Base-by-base conservation (phyloP, 306 rosid genomes). In the Corylus americana region DNA sequence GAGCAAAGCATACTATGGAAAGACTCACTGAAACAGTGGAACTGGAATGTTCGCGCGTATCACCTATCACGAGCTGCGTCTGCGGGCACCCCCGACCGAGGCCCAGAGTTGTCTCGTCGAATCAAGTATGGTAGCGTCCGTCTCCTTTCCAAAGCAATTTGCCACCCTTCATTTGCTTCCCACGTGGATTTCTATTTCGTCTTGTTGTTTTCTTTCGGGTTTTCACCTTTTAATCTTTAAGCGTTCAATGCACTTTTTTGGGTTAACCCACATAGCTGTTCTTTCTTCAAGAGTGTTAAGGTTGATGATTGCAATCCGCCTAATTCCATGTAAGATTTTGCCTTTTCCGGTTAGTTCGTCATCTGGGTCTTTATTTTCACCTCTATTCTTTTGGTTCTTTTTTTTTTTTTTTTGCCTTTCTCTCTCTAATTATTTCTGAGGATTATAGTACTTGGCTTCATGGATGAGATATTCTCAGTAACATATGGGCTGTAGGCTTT, bases 361-460 rank as follows among this genome's bases (percentile, higher is more conserved):
- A 17, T 62, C 58, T 18, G 1, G 59, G 47, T 62, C 63, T n/a
- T 49, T 51, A n/a, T 18, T 27, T 68, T 68, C 27, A 18, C 31
- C 51, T 68, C 16, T 68, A 29, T 39, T 22, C 53, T 1, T 11
- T 49, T 49, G 3, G 53, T 49, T 0, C 11, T 16, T 42, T 68
- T 44, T 31, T 64, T 44, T 16, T 62, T 5, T 29, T 1, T 4
- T 48, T 48, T 29, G 22, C 22, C 22, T 3, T 11, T 61, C 25
- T 22, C 25, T 22, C 25, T 22, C 25, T 22, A 22, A 22, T 22
- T 22, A 22, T 22, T 47, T 48, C 16, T 17, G 18, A 25, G n/a
- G 54, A 63, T 37, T 29, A 72, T 59, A 47, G 64, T 82, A 72
- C 85, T 63, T 82, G 12, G 70, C 78, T 77, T 71, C 50, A 16